phyloP scores from a whole-genome alignment of 2,329 filamentous ascomycete genomes.

The Ophidiomyces ophidiicola region DNA sequence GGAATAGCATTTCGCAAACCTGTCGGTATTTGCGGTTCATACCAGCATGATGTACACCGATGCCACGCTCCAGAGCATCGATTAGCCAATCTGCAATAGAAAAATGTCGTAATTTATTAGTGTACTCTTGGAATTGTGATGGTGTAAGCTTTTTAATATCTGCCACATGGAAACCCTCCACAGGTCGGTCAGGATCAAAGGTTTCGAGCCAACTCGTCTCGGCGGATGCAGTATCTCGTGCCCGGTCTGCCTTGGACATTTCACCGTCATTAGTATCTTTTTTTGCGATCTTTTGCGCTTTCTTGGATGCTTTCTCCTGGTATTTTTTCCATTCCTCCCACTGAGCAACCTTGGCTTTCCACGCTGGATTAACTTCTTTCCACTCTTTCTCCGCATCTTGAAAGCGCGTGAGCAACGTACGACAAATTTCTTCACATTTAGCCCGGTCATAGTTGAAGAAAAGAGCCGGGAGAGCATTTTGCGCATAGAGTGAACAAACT shows the following conservation, averaged over 20 bases:
- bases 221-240: slow-evolving; percentile 44
- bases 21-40: slow-evolving; percentile 69
- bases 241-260: slow-evolving; percentile 45
- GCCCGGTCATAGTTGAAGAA: slow-evolving; percentile 64
- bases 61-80: slow-evolving; percentile 50
- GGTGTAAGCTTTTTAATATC: slow-evolving; percentile 47
- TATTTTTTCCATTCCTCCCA: slow-evolving; percentile 46
- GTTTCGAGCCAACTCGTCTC: slow-evolving; percentile 48
- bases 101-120: slow-evolving; percentile 41
- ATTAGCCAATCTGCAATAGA: slow-evolving; percentile 44
- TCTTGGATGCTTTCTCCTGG: slow-evolving; percentile 27
- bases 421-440: slow-evolving; percentile 50
- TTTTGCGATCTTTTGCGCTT: slow-evolving; percentile 23
- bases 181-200: slow-evolving; percentile 55
- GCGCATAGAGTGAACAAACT: slow-evolving; percentile 47
- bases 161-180: slow-evolving; percentile 55
- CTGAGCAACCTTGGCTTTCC: slow-evolving; percentile 48
- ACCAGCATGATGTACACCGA: slow-evolving; percentile 68
- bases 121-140: slow-evolving; percentile 47
- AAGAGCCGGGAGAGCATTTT: slow-evolving; percentile 58
- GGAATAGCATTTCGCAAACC: slow-evolving; percentile 57
- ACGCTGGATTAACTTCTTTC: slow-evolving; percentile 46
- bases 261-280: slow-evolving; percentile 35
- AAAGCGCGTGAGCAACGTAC: slow-evolving; percentile 42
- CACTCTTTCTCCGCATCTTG: slow-evolving; percentile 43